phyloP scores from a whole-genome alignment of 805 yeast genomes.

The Wickerhamomyces hampshirensis region DNA sequence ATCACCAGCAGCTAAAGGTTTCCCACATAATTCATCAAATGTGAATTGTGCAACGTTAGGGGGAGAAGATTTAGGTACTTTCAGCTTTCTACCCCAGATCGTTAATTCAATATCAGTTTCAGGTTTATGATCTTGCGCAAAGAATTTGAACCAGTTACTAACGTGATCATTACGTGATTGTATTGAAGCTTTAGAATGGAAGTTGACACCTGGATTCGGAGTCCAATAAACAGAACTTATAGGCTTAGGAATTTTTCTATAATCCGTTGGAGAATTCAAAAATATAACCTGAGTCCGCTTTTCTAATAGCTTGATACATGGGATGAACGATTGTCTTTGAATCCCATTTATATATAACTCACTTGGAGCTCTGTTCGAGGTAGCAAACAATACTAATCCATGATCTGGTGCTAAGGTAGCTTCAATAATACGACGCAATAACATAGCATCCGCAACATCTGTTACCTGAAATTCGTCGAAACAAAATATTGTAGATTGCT shows the following conservation, averaged over 20 bases:
- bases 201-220: conserved; percentile 61
- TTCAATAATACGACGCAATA: conserved; percentile 70
- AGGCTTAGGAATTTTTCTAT: conserved; percentile 84
- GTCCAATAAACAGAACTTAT: conserved; percentile 70
- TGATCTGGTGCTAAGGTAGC: conserved; percentile 64
- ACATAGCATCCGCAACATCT: conserved; percentile 98
- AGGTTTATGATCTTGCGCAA: conserved; percentile 54
- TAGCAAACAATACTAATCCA: conserved; percentile 86
- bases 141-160: conserved; percentile 73
- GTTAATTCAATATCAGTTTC: conserved; percentile 35
- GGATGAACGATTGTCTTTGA: conserved; percentile 86
- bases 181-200: conserved; percentile 44
- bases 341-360: conserved; percentile 91
- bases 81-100: conserved; percentile 86
- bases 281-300: conserved; percentile 68
- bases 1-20: conserved; percentile 90
- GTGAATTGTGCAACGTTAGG: conserved; percentile 86
- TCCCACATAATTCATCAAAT: conserved; percentile 81
- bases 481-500: conserved; percentile 72
- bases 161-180: conserved; percentile 56
- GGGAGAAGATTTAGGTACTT: conserved; percentile 72
- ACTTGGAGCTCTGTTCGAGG: conserved; percentile 93
- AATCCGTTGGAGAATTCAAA: conserved; percentile 89
- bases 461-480: conserved; percentile 98
- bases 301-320: conserved; percentile 82